Base-by-base conservation (phyloP, 352 stramenopile species). In the Peronospora destructor region DNA sequence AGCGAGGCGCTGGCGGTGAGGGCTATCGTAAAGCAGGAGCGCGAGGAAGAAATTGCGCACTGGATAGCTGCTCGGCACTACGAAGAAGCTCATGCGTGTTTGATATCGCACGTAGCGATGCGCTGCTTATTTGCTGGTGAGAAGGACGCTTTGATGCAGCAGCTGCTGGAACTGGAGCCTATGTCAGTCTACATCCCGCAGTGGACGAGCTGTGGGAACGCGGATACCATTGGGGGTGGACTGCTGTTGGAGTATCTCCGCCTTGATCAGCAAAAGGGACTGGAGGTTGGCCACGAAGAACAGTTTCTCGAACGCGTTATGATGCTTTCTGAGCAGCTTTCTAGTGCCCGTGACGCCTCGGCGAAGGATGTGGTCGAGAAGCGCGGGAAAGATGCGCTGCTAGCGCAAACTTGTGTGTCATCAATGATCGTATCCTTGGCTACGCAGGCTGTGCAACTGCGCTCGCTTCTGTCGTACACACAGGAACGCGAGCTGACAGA, bases 221-320 rank as follows among this genome's bases (percentile, higher is more conserved):
- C 73, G 28, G 66, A 76, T 52, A 50, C 68, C 3, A 56, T 88
- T 13, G 73, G 76, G 11, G 78, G 78, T 10, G 78, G 78, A 19
- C 53, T 87, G 25, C 14, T 85, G 49, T 55, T 90, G 14, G 78
- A 90, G 53, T 90, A 86, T 25, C 53, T 87, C 16, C 76, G 76
- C 33, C 56, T 87, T 41, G 78, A 89, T 39, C 56, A 66, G 17
- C 70, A 84, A 53, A 68, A 83, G 13, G 74, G 70, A 12, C 54
- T 88, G 23, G 61, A 82, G 49, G 50, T 59, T 28, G 77, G 66
- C 8, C 61, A 66, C 6, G 77, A 88, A 53, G 64, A 73, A 9
- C 64, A 79, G 17, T 84, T 83, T 30, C 51, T 86, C 26, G 61
- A 76, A 53, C 77, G 77, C n/a, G 53, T 85, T 25, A 61, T 82